Conservation (phyloP, 1,139 yeast genomes). For the Pichia inconspicua region DNA sequence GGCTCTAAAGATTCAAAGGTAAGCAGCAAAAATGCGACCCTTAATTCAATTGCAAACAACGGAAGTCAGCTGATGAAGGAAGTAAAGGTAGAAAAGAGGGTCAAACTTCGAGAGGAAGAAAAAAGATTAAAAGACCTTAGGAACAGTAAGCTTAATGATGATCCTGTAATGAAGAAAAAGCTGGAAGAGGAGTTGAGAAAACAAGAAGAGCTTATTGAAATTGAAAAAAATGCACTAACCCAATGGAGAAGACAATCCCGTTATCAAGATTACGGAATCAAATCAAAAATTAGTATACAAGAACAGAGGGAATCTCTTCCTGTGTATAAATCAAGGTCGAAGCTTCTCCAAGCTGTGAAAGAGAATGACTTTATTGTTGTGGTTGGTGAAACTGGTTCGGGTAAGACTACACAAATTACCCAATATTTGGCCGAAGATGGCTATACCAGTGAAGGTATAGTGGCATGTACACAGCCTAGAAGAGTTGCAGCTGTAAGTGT, state of each 20-base stretch:
- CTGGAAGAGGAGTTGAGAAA: slow-evolving; percentile 18
- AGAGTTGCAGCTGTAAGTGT: slow-evolving; percentile 68
- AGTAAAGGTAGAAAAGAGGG: slow-evolving; percentile 50
- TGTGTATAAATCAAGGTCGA: slow-evolving; percentile 54
- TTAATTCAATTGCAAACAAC: slow-evolving; percentile 65
- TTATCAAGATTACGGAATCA: slow-evolving; percentile 45
- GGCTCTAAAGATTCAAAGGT: background rate
- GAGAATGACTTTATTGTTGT: slow-evolving; percentile 73
- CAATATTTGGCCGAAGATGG: slow-evolving; percentile 80
- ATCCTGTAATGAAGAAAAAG: slow-evolving; percentile 31
- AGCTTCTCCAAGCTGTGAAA: slow-evolving; percentile 49
- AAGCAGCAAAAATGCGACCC: slow-evolving; percentile 29
- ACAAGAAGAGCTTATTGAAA: slow-evolving; percentile 17
- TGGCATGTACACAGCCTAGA: slow-evolving; percentile 72
- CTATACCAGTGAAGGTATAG: slow-evolving; percentile 72
- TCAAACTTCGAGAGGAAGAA: slow-evolving; percentile 43
- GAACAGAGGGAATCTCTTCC: slow-evolving; percentile 70
- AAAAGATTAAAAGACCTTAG: slow-evolving; percentile 27
- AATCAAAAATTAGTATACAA: slow-evolving; percentile 43
- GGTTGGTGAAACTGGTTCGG: slow-evolving; percentile 87
- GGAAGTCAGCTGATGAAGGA: slow-evolving; percentile 69
- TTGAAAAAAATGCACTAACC: slow-evolving; percentile 24
- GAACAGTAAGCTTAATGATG: slow-evolving; percentile 31
- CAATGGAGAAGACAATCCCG: slow-evolving; percentile 46
- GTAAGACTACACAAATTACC: slow-evolving; percentile 58